phyloP scores from a whole-genome alignment of 129 eudicot species.

The Tanacetum coccineum region DNA sequence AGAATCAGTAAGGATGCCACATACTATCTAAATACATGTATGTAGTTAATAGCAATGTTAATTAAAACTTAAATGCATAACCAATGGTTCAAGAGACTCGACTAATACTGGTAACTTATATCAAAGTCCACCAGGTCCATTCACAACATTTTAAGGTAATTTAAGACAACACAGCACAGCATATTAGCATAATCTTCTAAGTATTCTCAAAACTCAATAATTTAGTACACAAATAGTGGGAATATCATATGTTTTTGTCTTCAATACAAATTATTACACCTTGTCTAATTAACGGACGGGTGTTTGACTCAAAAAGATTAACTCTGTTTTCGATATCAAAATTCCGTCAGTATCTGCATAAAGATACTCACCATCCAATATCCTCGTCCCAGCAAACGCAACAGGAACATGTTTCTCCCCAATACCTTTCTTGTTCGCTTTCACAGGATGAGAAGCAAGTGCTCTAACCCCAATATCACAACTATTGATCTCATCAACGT shows the following conservation, averaged over 20 bases:
- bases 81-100: background rate
- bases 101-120: background rate
- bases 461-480: slow-evolving; percentile 69
- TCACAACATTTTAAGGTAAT: slow-evolving; percentile 6
- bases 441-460: slow-evolving; percentile 60
- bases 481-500: slow-evolving; percentile 58
- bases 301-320: slow-evolving; percentile 45
- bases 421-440: slow-evolving; percentile 55
- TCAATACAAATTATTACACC: slow-evolving; percentile 13
- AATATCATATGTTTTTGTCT: background rate
- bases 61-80: background rate
- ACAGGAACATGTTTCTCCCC: slow-evolving; percentile 62
- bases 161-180: background rate
- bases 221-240: slow-evolving; percentile 21
- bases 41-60: background rate
- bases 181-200: slow-evolving; percentile 10
- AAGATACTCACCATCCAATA: slow-evolving; percentile 54
- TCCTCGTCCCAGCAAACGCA: slow-evolving; percentile 49
- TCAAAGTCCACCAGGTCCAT: background rate
- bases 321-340: slow-evolving; percentile 48
- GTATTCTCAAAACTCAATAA: slow-evolving; percentile 22
- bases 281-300: slow-evolving; percentile 7
- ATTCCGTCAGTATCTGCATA: slow-evolving; percentile 65
- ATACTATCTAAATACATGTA: background rate
- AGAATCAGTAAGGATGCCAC: background rate